A percentile compares a stretch with the other conserved stretches of the same genome.
Conservation (phyloP, 352 stramenopile species). For the Discostella stelligera region DNA sequence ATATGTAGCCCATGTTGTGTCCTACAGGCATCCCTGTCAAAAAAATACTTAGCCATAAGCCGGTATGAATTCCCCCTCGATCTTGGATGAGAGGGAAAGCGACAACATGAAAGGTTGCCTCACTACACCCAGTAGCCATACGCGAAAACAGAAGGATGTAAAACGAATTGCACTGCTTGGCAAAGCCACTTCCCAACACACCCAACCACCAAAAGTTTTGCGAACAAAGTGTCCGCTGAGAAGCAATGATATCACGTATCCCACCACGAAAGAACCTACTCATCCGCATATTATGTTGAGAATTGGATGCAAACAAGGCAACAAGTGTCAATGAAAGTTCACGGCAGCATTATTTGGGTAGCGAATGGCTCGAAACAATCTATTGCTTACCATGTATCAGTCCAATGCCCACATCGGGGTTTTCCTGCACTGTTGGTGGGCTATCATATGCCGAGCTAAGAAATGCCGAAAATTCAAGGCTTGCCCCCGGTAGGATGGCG, state of each 20-base stretch:
- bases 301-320: background rate
- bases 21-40: slow-evolving; percentile 87
- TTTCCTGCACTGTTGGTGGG: slow-evolving; percentile 70
- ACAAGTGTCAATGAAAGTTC: too few relatives aligned
- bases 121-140: slow-evolving; percentile 87
- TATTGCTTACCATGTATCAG: slow-evolving; percentile 18
- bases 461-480: slow-evolving; percentile 90
- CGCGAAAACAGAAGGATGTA: slow-evolving; percentile 87
- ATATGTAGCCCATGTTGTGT: slow-evolving; percentile 47
- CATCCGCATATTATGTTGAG: slow-evolving; percentile 33
- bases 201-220: slow-evolving; percentile 88
- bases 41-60: slow-evolving; percentile 90
- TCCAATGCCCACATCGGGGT: slow-evolving; percentile 59
- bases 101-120: slow-evolving; percentile 91
- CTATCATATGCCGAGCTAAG: slow-evolving; percentile 85
- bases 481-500: slow-evolving; percentile 91
- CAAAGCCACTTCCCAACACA: slow-evolving; percentile 86
- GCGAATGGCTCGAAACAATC: background rate
- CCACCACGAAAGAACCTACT: slow-evolving; percentile 92
- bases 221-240: slow-evolving; percentile 89
- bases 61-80: slow-evolving; percentile 81
- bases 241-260: slow-evolving; percentile 89
- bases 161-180: slow-evolving; percentile 86
- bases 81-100: slow-evolving; percentile 90
- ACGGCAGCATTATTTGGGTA: background rate